Conservation (phyloP, 1,284 basidiomycete genomes). For the Malassezia nana region DNA sequence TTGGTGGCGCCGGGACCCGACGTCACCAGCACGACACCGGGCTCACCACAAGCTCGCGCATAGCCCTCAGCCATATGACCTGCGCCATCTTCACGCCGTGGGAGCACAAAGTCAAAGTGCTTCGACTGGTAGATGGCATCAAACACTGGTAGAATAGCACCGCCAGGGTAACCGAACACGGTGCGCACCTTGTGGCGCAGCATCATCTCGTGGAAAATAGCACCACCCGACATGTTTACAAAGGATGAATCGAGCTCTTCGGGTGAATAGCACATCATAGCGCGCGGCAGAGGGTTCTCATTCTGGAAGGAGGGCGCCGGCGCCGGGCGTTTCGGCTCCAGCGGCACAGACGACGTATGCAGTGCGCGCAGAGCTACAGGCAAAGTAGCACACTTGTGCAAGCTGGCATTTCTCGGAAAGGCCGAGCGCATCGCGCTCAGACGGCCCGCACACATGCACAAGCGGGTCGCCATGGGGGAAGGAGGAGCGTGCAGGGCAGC, state of each 20-base stretch:
- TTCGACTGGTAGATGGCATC: slow-evolving; percentile 96
- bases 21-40: slow-evolving; percentile 93
- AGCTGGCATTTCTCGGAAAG: not conserved
- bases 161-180: slow-evolving; percentile 94
- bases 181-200: slow-evolving; percentile 89
- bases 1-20: slow-evolving; percentile 97
- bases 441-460: slow-evolving; percentile 9
- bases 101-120: slow-evolving; percentile 90
- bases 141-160: slow-evolving; percentile 94
- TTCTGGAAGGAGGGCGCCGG: slow-evolving; percentile 44
- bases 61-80: slow-evolving; percentile 99
- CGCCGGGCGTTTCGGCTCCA: slow-evolving; percentile 24
- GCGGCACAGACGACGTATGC: not conserved
- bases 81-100: slow-evolving; percentile 92
- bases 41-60: slow-evolving; percentile 91
- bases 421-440: slow-evolving; percentile 11
- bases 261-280: slow-evolving; percentile 24
- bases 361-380: slow-evolving; percentile 1
- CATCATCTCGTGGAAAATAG: slow-evolving; percentile 99
- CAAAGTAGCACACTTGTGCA: not conserved
- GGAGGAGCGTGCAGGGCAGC: not conserved
- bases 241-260: slow-evolving; percentile 54
- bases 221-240: slow-evolving; percentile 84
- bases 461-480: slow-evolving; percentile 3
- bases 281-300: slow-evolving; percentile 17